A percentile compares a stretch with the other conserved stretches of the same genome.
phyloP scores from a whole-genome alignment of 1,139 yeast genomes.

The Suhomyces bolitotheri region DNA sequence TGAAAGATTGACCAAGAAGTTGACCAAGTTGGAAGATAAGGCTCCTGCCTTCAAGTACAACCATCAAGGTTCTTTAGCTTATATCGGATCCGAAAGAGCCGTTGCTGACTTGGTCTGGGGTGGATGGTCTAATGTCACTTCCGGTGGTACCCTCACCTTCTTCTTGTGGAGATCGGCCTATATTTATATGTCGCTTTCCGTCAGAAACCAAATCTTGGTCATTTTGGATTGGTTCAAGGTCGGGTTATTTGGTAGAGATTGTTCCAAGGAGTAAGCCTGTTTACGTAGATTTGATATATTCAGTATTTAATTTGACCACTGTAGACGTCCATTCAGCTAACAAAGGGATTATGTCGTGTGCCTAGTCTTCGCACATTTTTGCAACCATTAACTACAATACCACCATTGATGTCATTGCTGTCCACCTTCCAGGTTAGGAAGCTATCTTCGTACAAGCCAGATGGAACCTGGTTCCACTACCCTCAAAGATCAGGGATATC shows the following conservation, averaged over 20 bases:
- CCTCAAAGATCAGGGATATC: slow-evolving; percentile 30
- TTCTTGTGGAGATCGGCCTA: slow-evolving; percentile 95
- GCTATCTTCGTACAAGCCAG: slow-evolving; percentile 12
- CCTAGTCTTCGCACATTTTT: slow-evolving; percentile 2
- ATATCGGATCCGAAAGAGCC: slow-evolving; percentile 87
- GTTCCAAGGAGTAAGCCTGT: slow-evolving; percentile 50
- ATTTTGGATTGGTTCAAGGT: slow-evolving; percentile 87
- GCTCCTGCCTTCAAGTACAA: slow-evolving; percentile 62
- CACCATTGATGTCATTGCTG: slow-evolving; percentile 9
- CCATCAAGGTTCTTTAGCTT: slow-evolving; percentile 76
- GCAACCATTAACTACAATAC: slow-evolving; percentile 5
- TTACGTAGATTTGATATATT: slow-evolving; percentile 1
- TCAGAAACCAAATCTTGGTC: slow-evolving; percentile 83
- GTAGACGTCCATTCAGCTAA: too few relatives aligned
- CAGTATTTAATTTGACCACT: too few relatives aligned
- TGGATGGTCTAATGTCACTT: slow-evolving; percentile 74
- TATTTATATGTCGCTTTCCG: slow-evolving; percentile 87
- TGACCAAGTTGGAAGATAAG: slow-evolving; percentile 42
- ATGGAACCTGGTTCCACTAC: slow-evolving; percentile 25
- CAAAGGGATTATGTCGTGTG: too few relatives aligned
- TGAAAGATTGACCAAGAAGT: slow-evolving; percentile 44
- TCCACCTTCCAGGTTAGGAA: slow-evolving; percentile 14
- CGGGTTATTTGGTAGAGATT: slow-evolving; percentile 85
- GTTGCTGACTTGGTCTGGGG: slow-evolving; percentile 92
- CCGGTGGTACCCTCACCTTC: slow-evolving; percentile 86